Evolutionary conservation across 495 filamentous ascomycete genomes (phyloP).

Genomic region (Usnea hakonensis): DNA sequence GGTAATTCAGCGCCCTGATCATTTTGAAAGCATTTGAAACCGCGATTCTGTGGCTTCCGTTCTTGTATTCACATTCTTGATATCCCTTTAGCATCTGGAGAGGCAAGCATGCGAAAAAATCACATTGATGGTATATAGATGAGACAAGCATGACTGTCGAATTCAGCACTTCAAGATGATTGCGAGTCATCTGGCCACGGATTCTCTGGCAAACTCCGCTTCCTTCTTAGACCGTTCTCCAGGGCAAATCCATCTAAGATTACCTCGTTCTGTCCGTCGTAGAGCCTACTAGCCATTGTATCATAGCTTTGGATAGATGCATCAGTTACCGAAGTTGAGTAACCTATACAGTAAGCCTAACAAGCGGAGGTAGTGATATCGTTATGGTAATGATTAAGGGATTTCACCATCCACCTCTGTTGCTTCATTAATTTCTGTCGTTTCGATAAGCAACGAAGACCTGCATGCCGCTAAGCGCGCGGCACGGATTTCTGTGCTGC

Average conservation of each 20-base stretch:
- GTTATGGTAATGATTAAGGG: no score
- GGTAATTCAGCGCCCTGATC: neutral
- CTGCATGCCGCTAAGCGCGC: no score
- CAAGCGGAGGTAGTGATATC: no score
- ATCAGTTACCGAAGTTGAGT: neutral
- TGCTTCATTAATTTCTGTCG: no score
- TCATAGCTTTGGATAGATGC: neutral
- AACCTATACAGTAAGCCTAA: no score
- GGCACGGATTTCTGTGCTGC: no score
- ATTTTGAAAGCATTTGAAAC: neutral
- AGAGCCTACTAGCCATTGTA: neutral
- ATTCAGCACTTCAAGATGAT: neutral
- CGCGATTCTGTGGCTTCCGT: neutral
- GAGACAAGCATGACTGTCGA: neutral
- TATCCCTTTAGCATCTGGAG: slow-evolving; percentile 5
- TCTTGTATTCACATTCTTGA: slow-evolving; percentile 15
- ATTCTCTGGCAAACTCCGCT: neutral
- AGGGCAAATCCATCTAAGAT: neutral
- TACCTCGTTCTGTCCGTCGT: neutral
- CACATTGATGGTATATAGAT: neutral
- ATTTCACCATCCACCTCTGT: no score
- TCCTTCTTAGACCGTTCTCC: neutral
- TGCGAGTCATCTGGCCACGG: neutral
- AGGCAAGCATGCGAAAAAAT: slow-evolving; percentile 6
- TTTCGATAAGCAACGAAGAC: no score